Conservation (phyloP, 345 rosid species). For the Acer negundo region DNA sequence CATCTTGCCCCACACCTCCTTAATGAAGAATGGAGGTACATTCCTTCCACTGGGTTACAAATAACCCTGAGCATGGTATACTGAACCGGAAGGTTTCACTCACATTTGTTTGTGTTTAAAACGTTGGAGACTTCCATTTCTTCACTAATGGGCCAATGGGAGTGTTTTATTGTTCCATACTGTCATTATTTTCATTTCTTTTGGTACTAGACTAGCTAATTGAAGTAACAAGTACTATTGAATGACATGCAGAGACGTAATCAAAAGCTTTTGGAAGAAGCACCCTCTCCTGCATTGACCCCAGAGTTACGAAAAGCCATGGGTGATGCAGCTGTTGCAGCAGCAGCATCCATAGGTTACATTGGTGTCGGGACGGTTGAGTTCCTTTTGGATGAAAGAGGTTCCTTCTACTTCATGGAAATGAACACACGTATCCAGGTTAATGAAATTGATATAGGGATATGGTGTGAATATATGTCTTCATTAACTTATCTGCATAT, state of each 20-base stretch:
- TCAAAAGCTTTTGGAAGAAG: constrained; percentile 96
- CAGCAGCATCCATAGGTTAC: constrained; percentile 98
- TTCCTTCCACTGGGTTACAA: not conserved
- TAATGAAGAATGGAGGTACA: not conserved
- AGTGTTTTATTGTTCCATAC: not conserved
- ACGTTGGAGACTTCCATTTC: not conserved
- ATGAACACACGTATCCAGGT: constrained; percentile 99
- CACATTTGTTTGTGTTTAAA: not conserved
- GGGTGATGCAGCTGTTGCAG: constrained; percentile 99
- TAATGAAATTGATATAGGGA: not conserved
- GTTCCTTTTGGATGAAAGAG: constrained; percentile 98
- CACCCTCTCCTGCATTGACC: constrained; percentile 98
- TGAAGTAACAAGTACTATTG: constrained; percentile 23
- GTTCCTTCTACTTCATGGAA: constrained; percentile 98
- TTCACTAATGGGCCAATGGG: not conserved
- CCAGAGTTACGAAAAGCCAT: constrained; percentile 92
- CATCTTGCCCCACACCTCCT: not conserved
- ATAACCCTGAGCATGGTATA: not conserved
- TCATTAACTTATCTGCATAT: not conserved
- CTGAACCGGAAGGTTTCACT: not conserved
- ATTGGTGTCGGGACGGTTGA: constrained; percentile 97
- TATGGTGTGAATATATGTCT: not conserved
- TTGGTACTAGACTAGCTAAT: constrained; percentile 10
- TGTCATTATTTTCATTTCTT: not conserved
- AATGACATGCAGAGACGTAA: constrained; percentile 76